phyloP scores from a whole-genome alignment of 2,329 filamentous ascomycete genomes.

The Spiromastix sp. region DNA sequence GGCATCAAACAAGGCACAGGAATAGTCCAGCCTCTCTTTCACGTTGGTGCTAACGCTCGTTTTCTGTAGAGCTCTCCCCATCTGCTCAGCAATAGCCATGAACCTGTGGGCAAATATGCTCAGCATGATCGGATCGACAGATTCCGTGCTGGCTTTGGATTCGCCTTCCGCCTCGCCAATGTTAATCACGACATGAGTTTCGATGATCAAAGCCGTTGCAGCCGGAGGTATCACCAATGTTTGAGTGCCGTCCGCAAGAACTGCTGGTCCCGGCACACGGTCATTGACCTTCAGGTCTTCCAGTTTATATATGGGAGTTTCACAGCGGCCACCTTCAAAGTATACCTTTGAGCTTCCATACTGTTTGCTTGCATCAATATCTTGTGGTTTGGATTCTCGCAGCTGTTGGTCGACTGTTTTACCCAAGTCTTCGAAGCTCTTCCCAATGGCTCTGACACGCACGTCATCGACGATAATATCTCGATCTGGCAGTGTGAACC shows the following conservation, averaged over 20 bases:
- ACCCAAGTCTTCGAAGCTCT: slow-evolving; percentile 69
- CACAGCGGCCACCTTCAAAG: slow-evolving; percentile 67
- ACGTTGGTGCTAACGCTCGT: slow-evolving; percentile 72
- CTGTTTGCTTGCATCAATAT: slow-evolving; percentile 49
- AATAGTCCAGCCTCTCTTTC: slow-evolving; percentile 68
- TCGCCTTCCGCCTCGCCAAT: slow-evolving; percentile 46
- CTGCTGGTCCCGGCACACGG: slow-evolving; percentile 66
- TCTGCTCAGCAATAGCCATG: slow-evolving; percentile 79
- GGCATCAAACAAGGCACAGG: slow-evolving; percentile 64
- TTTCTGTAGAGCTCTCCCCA: slow-evolving; percentile 70
- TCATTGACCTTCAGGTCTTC: slow-evolving; percentile 63
- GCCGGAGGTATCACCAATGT: slow-evolving; percentile 74
- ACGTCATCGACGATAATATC: slow-evolving; percentile 89
- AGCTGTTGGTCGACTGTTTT: slow-evolving; percentile 80
- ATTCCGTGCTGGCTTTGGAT: slow-evolving; percentile 37
- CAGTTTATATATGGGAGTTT: slow-evolving; percentile 76
- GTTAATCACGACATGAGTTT: slow-evolving; percentile 76
- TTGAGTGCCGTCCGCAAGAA: slow-evolving; percentile 63
- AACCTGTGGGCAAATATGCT: slow-evolving; percentile 74
- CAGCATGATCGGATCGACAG: slow-evolving; percentile 64
- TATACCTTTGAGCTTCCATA: slow-evolving; percentile 64
- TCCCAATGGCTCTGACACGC: slow-evolving; percentile 76
- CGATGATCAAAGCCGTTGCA: slow-evolving; percentile 61
- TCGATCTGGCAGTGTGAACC: slow-evolving; percentile 73
- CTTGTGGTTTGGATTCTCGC: slow-evolving; percentile 53